Evolutionary conservation across 2,329 filamentous ascomycete species (phyloP).

Genomic region (Xylariaceae sp.): DNA sequence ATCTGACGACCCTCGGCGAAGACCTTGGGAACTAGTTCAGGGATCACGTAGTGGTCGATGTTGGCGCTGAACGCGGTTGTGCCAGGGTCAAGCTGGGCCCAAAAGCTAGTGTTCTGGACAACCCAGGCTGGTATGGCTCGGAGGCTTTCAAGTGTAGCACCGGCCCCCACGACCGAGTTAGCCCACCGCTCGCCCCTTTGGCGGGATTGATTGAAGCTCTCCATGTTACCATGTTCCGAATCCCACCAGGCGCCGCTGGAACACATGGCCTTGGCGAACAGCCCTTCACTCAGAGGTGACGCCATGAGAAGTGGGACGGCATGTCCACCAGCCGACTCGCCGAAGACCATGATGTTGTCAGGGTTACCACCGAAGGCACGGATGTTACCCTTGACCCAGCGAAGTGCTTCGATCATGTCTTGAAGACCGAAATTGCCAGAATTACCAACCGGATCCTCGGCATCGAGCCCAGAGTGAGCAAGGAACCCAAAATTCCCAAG

Average conservation of each 20-base stretch:
- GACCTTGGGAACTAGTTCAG: not conserved
- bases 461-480: not conserved
- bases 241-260: constrained; percentile 1
- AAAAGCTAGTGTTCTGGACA: not conserved
- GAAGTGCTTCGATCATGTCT: not conserved
- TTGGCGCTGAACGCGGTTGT: not conserved
- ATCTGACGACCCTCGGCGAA: not conserved
- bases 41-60: constrained; percentile 1
- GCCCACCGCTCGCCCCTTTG: not conserved
- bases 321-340: not conserved
- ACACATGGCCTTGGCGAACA: not conserved
- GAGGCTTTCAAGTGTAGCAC: not conserved
- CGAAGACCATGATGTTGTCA: not conserved
- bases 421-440: constrained; percentile 2
- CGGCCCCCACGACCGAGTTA: not conserved
- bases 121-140: not conserved
- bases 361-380: not conserved
- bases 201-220: not conserved
- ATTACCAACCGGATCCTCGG: not conserved
- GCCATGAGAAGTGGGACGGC: not conserved
- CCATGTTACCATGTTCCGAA: not conserved
- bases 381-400: not conserved
- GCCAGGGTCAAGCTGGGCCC: not conserved
- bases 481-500: constrained; percentile 3
- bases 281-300: not conserved